Conservation (phyloP, 768 basidiomycete species). For the Phaeotremella fagi region DNA sequence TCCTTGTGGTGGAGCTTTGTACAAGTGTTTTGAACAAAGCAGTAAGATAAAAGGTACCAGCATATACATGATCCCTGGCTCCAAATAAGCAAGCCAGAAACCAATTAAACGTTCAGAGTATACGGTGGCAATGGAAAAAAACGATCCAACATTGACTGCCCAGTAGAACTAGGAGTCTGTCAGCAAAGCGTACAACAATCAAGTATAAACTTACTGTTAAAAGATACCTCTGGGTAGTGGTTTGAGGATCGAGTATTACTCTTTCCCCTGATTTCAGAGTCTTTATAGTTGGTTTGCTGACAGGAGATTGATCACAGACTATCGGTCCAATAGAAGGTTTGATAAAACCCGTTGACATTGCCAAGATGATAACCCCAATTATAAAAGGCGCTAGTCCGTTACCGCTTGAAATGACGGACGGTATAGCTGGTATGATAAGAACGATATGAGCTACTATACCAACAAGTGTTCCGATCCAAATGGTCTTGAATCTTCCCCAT, state of each 20-base stretch:
- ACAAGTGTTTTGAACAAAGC: slow-evolving; percentile 25
- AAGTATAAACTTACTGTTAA: not conserved
- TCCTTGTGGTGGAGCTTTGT: slow-evolving; percentile 41
- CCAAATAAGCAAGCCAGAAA: slow-evolving; percentile 43
- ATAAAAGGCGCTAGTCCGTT: slow-evolving; percentile 4
- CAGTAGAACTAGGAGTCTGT: not conserved
- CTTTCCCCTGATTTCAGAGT: slow-evolving; percentile 14
- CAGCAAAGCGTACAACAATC: not conserved
- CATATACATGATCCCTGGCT: slow-evolving; percentile 37
- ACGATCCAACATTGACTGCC: not conserved
- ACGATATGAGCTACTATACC: slow-evolving; percentile 28
- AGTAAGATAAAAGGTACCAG: slow-evolving; percentile 6
- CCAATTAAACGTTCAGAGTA: slow-evolving; percentile 31
- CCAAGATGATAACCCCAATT: slow-evolving; percentile 18
- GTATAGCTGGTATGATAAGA: slow-evolving; percentile 26
- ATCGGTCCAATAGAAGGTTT: slow-evolving; percentile 31
- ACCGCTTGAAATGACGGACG: slow-evolving; percentile 12
- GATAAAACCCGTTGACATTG: slow-evolving; percentile 27
- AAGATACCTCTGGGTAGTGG: slow-evolving; percentile 17
- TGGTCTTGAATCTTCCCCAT: slow-evolving; percentile 41
- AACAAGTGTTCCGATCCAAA: slow-evolving; percentile 20
- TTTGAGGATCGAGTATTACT: slow-evolving; percentile 23
- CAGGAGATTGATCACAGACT: slow-evolving; percentile 32
- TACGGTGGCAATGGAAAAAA: slow-evolving; percentile 21
- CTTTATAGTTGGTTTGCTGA: slow-evolving; percentile 8